phyloP scores from a whole-genome alignment of 305 asterid genomes.

The Rubia peregrina region DNA sequence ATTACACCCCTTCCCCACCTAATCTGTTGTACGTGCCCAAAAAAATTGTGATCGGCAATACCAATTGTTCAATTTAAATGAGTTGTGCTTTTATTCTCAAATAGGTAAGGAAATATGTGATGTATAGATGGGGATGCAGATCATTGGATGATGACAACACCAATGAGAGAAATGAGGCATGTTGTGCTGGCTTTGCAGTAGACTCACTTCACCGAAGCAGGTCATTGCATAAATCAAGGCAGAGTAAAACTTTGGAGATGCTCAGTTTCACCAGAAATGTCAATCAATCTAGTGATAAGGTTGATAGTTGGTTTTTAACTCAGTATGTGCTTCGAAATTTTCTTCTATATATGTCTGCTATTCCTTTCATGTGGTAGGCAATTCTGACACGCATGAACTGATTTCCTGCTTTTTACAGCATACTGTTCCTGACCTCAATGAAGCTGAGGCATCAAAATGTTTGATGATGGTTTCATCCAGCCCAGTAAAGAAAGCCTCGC shows the following conservation, averaged over 20 bases:
- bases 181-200: slow-evolving; percentile 43
- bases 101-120: slow-evolving; percentile 84
- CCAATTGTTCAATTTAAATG: slow-evolving; percentile 20
- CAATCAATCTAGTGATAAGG: slow-evolving; percentile 44
- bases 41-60: neutral
- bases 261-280: slow-evolving; percentile 45
- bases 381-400: slow-evolving; percentile 22
- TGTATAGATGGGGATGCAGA: slow-evolving; percentile 69
- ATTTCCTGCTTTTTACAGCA: slow-evolving; percentile 37
- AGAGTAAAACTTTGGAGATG: slow-evolving; percentile 32
- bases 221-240: slow-evolving; percentile 37
- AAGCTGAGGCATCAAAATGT: slow-evolving; percentile 31
- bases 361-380: slow-evolving; percentile 11
- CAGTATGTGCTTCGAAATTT: slow-evolving; percentile 10
- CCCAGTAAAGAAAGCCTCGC: slow-evolving; percentile 24
- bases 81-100: slow-evolving; percentile 19
- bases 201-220: slow-evolving; percentile 43
- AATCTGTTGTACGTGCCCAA: neutral
- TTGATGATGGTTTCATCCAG: slow-evolving; percentile 25
- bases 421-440: slow-evolving; percentile 33
- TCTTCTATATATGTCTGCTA: slow-evolving; percentile 15
- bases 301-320: slow-evolving; percentile 18
- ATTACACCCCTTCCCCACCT: neutral
- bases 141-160: slow-evolving; percentile 41
- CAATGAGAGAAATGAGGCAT: slow-evolving; percentile 36